phyloP scores from a whole-genome alignment of 768 basidiomycete genomes.

The Xanthoconium stramineum region DNA sequence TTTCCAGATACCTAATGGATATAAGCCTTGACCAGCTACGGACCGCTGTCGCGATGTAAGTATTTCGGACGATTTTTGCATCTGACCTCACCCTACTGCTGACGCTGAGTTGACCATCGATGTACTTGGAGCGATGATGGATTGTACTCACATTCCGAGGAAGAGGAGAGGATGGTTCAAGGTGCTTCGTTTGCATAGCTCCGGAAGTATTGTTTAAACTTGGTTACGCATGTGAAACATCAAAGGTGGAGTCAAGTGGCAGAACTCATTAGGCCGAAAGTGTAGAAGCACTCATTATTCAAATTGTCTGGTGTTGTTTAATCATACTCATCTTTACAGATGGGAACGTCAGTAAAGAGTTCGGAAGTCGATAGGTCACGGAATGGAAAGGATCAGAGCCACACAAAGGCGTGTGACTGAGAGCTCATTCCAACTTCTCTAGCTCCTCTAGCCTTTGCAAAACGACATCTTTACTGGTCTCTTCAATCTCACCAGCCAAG shows the following conservation, averaged over 20 bases:
- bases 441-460: slow-evolving; percentile 85
- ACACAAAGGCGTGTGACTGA: slow-evolving; percentile 6
- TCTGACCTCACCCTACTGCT: no score
- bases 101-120: not conserved
- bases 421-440: slow-evolving; percentile 80
- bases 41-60: not conserved
- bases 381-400: slow-evolving; percentile 3
- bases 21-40: not conserved
- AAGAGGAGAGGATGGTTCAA: no score
- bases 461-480: slow-evolving; percentile 96
- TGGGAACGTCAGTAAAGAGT: slow-evolving; percentile 11
- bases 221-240: not conserved
- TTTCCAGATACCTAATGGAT: not conserved
- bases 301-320: not conserved
- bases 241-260: not conserved
- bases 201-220: not conserved
- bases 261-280: not conserved
- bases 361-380: slow-evolving; percentile 4
- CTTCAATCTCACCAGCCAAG: slow-evolving; percentile 96
- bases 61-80: not conserved
- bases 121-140: not conserved
- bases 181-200: no score
- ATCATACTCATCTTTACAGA: slow-evolving; percentile 1
- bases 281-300: not conserved
- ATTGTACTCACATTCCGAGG: slow-evolving; percentile 1